A percentile compares a stretch with the other conserved stretches of the same genome.
These are phyloP conservation scores for Phialophora verrucosa DNA, from an alignment of 2,329 filamentous ascomycete species.

Conservation along the genomic window DNA sequence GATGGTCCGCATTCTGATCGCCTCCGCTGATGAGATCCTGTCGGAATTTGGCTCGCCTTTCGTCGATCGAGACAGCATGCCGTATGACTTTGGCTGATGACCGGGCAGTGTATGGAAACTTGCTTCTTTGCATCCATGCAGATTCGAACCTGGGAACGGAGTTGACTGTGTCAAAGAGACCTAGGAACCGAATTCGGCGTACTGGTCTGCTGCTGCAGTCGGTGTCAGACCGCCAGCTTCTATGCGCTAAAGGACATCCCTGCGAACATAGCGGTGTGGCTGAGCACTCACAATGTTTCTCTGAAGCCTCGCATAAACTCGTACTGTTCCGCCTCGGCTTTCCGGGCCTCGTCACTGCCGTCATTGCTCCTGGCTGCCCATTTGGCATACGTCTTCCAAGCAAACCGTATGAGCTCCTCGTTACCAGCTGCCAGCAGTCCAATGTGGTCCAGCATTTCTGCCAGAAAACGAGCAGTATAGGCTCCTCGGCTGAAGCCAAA, in stretches of 20 bases:
- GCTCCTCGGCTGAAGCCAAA: constrained; percentile 76
- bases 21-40: constrained; percentile 61
- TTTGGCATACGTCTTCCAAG: constrained; percentile 79
- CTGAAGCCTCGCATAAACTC: constrained; percentile 78
- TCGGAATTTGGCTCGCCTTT: constrained; percentile 63
- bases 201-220: constrained; percentile 64
- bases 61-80: constrained; percentile 64
- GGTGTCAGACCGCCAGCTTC: not conserved
- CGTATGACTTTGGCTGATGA: constrained; percentile 62
- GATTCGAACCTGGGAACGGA: constrained; percentile 78
- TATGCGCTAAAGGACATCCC: not conserved
- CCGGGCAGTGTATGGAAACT: constrained; percentile 67
- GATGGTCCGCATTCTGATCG: constrained; percentile 18
- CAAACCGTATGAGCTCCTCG: constrained; percentile 82
- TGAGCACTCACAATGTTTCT: constrained; percentile 68
- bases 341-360: constrained; percentile 49
- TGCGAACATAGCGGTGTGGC: not conserved
- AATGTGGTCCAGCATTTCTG: constrained; percentile 84
- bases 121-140: constrained; percentile 73
- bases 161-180: constrained; percentile 82
- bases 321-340: constrained; percentile 67
- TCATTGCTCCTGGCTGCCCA: constrained; percentile 61
- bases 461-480: constrained; percentile 75
- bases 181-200: constrained; percentile 74
- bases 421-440: constrained; percentile 81